phyloP scores from a whole-genome alignment of 106 monocot genomes.

The Dactylorhiza incarnata region DNA sequence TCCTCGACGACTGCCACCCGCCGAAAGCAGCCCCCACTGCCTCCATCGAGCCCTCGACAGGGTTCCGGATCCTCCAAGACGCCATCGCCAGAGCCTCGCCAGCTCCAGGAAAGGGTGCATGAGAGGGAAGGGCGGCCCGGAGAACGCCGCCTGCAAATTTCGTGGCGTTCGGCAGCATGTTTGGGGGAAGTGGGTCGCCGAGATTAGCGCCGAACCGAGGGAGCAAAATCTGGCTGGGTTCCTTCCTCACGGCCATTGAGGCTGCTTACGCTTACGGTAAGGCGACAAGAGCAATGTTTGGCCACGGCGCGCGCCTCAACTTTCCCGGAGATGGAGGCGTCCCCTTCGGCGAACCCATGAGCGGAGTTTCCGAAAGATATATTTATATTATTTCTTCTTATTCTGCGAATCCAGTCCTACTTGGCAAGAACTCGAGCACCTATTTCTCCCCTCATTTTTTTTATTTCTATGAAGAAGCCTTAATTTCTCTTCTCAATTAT shows the following conservation, averaged over 20 bases:
- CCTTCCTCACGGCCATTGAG: constrained; percentile 49
- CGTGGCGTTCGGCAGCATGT: constrained; percentile 81
- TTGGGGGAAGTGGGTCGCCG: constrained; percentile 95
- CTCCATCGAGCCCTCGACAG: too few species aligned
- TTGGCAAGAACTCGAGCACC: too few species aligned
- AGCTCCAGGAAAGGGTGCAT: constrained; percentile 82
- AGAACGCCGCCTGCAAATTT: constrained; percentile 50
- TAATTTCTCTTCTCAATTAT: too few species aligned
- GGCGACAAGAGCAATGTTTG: constrained; percentile 74
- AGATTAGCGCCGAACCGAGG: constrained; percentile 73
- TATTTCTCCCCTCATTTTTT: too few species aligned
- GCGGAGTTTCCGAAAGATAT: not conserved
- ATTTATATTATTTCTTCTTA: too few species aligned
- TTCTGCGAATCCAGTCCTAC: too few species aligned
- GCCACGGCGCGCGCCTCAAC: constrained; percentile 55
- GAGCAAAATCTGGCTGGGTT: constrained; percentile 73
- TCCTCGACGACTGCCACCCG: too few species aligned
- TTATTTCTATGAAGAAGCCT: too few species aligned
- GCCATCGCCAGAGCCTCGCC: too few species aligned
- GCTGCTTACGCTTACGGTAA: constrained; percentile 77
- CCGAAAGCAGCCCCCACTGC: too few species aligned
- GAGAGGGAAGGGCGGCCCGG: constrained; percentile 85
- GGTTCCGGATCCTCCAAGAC: too few species aligned
- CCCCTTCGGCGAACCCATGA: not conserved
- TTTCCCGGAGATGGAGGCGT: constrained; percentile 9